Percentiles rank a stretch among this genome's conserved stretches.
Conservation (phyloP, 352 stramenopile species). For the Phytophthora pinifolia region DNA sequence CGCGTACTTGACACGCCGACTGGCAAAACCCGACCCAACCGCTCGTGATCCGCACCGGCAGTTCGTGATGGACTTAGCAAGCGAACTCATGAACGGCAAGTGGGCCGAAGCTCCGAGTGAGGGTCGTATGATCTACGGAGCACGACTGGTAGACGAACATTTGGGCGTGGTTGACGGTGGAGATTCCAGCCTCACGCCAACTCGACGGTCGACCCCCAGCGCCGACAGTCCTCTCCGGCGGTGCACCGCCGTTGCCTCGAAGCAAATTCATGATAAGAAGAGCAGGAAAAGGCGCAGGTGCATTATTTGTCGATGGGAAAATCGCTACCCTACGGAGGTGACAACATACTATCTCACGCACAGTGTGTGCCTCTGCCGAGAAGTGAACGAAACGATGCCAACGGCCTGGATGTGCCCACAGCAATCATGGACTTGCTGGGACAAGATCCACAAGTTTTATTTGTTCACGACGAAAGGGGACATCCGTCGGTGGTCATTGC, state of each 20-base stretch:
- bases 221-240: no score
- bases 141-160: no score
- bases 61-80: conserved; percentile 6
- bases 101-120: conserved; percentile 5
- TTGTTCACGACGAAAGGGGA: conserved; percentile 7
- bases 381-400: conserved; percentile 1
- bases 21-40: neutral
- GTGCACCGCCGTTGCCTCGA: neutral
- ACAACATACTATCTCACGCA: conserved; percentile 15
- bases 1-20: conserved; percentile 7
- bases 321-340: conserved; percentile 9
- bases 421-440: conserved; percentile 13
- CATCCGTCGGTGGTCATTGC: neutral
- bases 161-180: no score
- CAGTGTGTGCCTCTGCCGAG: conserved; percentile 13
- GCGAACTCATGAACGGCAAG: conserved; percentile 2
- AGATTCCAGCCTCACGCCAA: no score
- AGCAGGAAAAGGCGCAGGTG: conserved; percentile 9
- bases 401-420: conserved; percentile 6
- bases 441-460: conserved; percentile 21
- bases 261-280: neutral
- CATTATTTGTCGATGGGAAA: conserved; percentile 19
- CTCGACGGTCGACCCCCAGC: neutral
- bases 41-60: neutral
- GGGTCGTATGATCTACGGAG: conserved; percentile 1